Evolutionary conservation across 106 monocot species (phyloP), one percentile per base, ranked within the genome.

Genomic region (Phalaenopsis equestris): DNA sequence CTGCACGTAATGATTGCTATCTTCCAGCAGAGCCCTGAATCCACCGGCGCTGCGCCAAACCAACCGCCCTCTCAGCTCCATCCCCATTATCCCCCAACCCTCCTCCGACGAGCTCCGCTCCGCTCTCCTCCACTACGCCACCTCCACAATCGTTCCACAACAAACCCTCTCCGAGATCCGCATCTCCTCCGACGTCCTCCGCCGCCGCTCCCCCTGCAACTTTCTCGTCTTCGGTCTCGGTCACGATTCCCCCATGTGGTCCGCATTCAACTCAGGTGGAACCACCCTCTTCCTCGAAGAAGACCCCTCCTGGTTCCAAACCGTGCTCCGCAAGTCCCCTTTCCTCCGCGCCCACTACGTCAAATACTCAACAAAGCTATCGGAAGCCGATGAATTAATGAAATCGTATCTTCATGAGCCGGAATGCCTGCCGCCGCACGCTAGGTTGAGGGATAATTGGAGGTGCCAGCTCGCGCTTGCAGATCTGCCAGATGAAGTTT

Each of bases 211-310:
- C 37, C 91, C 93, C 57, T 90, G 90, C 92, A 95, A 92, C 80
- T 89, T 95, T 90, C 87, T 95, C 74, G 84, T 96, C 55, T 96
- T 96, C 88, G 96, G 96, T 41, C 89, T 96, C 42, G 93, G 93
- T 55, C 82, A 81, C 85, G 91, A 96, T 77, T 93, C 90, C 41
- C 80, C 78, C 19, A 90, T 93, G 87, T 96, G 91, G 96, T 61
- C 82, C 36, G 89, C 93, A 46, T 86, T 96, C 84, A 96, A 96
- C 93, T 78, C 80, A 48, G 79, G 77, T 39, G 93, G 96, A 52
- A 81, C 83, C 80, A 96, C 96, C 23, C 65, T 96, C 12, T 96
- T 96, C 83, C 89, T 95, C 70, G 95, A 96, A 72, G 96, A 96
- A 68, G 93, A 96, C 65, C 90, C 86, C 21, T 52, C 75, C 16